Base-by-base conservation (phyloP, 2,329 filamentous ascomycete species). In the Harringtonia lauricola region DNA sequence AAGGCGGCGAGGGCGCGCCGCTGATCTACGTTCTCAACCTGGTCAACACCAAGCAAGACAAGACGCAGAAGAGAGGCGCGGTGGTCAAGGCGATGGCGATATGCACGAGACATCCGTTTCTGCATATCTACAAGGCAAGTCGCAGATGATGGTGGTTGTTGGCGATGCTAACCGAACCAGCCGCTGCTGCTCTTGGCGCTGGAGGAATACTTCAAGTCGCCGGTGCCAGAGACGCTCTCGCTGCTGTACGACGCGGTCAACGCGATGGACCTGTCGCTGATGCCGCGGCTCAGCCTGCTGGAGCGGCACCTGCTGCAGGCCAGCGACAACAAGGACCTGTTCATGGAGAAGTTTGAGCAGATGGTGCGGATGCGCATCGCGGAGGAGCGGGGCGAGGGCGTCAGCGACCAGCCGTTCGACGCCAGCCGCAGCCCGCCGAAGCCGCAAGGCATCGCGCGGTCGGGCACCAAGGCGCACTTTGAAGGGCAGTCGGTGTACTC, bases 11-110 rank as follows among this genome's bases (percentile, higher is more conserved):
- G 58, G 90, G 88, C 0, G 88, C 92, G 14, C 92, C 92, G 3
- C 67, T 98, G 53, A 92, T 98, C 56, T 96, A 98, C 62, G 92
- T 98, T 41, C 70, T 98, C 52, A 98, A 98, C 61, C 66, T 98
- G 58, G 92, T 98, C 54, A 96, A 98, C 61, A 98, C 90, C 8
- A 96, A 96, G 63, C 87, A 94, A 60, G 92, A 98, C 67, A 90
- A 86, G 57, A 83, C 83, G 18, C 86, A 86, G 39, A 94, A 92
- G 64, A 81, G 92, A 73, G 92, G 92, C 46, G 92, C 92, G 18
- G 75, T 95, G 40, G 90, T 96, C 46, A 96, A 96, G 61, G 87
- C 92, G 35, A 98, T 98, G 92, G 92, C 92, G 26, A 95, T 98
- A 53, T 98, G 92, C 68, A 98, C 92, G 8, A 74, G 92, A 36